Conservation (phyloP, 306 rosid genomes). For the Hylodesmum podocarpum region DNA sequence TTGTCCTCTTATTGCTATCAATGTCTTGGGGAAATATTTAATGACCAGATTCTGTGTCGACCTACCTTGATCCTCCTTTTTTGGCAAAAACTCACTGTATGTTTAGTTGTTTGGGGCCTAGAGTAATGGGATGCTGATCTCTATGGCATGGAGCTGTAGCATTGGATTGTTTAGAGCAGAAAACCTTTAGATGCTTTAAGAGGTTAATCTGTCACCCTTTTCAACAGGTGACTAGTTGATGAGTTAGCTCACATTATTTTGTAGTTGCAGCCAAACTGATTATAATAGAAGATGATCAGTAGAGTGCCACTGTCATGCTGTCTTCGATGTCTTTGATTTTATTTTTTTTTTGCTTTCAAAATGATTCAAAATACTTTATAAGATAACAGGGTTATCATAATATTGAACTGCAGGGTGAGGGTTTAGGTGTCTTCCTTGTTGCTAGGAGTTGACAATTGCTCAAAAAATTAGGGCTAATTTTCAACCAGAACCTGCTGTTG, state of each 20-base stretch:
- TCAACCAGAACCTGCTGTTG: conserved; percentile 75
- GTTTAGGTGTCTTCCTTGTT: conserved; percentile 87
- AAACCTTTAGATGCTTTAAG: conserved; percentile 31
- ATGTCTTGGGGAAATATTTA: background rate
- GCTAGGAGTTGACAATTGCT: conserved; percentile 89
- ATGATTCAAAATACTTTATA: conserved; percentile 42
- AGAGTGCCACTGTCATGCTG: conserved; percentile 39
- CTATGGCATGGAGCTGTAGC: conserved; percentile 15
- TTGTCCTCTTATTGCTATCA: background rate
- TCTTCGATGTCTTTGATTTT: conserved; percentile 33
- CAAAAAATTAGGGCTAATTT: conserved; percentile 67
- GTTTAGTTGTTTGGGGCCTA: conserved; percentile 1
- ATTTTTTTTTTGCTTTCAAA: conserved; percentile 34
- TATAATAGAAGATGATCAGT: conserved; percentile 31
- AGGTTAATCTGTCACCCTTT: conserved; percentile 18
- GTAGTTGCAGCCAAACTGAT: conserved; percentile 30
- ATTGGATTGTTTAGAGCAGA: conserved; percentile 21
- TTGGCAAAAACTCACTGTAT: background rate
- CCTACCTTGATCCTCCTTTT: background rate
- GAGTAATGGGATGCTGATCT: background rate
- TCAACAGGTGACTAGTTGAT: conserved; percentile 13
- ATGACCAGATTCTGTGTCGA: conserved; percentile 17
- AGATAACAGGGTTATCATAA: conserved; percentile 62
- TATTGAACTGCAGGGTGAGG: conserved; percentile 87
- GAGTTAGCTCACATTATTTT: conserved; percentile 29